Conservation (phyloP, 257 asterid species). For the Verbascum thapsus region DNA sequence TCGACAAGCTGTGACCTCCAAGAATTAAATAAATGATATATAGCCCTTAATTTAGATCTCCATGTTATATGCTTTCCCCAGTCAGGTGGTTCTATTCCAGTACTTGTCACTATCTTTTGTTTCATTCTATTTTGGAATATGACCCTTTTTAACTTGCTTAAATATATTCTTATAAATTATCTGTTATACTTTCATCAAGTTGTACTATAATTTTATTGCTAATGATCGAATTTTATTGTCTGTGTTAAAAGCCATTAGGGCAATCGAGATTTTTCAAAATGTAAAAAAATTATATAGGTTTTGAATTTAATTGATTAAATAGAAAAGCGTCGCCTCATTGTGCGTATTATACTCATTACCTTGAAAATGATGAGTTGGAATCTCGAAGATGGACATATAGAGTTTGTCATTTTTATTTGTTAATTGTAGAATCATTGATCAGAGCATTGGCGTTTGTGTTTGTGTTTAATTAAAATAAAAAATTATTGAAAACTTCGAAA, state of each 20-base stretch:
- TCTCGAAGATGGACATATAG: neutral
- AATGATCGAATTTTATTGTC: too few relatives aligned
- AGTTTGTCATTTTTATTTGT: neutral
- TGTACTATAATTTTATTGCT: too few relatives aligned
- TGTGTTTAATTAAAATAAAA: neutral
- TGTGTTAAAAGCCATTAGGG: too few relatives aligned
- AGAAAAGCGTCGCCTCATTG: too few relatives aligned
- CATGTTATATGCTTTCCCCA: too few relatives aligned
- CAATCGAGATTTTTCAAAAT: too few relatives aligned
- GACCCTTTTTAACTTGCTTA: slow-evolving; percentile 9
- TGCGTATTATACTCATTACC: neutral
- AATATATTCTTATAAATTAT: neutral
- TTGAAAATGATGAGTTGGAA: slow-evolving; percentile 7
- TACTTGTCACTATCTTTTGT: too few relatives aligned
- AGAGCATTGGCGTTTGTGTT: neutral
- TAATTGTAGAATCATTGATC: slow-evolving; percentile 4
- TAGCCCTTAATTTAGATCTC: slow-evolving; percentile 31
- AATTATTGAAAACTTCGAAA: neutral
- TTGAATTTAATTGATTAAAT: too few relatives aligned
- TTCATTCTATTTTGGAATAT: slow-evolving; percentile 36
- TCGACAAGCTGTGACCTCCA: slow-evolving; percentile 56
- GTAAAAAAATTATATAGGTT: too few relatives aligned
- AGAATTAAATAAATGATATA: slow-evolving; percentile 17
- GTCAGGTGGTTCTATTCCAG: slow-evolving; percentile 37
- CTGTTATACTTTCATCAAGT: too few relatives aligned